A percentile compares a stretch with the other conserved stretches of the same genome.
phyloP scores from a whole-genome alignment of 495 filamentous ascomycete species.

The Penicillium dipodomyicola region DNA sequence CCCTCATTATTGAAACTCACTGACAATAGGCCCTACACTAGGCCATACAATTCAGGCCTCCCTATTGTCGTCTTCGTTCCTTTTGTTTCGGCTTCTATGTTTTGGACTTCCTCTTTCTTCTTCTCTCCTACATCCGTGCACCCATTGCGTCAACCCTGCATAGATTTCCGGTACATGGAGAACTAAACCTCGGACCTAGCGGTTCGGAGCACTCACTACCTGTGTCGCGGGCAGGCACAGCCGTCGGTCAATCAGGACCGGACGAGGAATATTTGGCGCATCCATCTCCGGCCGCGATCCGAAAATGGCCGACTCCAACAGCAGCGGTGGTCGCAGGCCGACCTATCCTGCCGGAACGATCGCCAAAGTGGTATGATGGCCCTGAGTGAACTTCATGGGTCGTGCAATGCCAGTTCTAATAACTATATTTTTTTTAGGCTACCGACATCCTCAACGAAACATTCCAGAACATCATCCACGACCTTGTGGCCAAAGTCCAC shows the following conservation, averaged over 20 bases:
- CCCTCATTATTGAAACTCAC: conserved; percentile 8
- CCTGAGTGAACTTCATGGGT: neutral
- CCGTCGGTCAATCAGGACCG: conserved; percentile 21
- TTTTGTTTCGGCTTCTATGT: neutral
- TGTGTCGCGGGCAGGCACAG: conserved; percentile 31
- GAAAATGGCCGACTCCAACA: conserved; percentile 43
- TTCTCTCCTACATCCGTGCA: conserved; percentile 12
- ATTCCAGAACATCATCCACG: conserved; percentile 70
- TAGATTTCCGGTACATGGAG: conserved; percentile 32
- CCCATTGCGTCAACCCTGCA: conserved; percentile 25
- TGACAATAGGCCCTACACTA: conserved; percentile 5
- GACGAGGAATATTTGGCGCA: conserved; percentile 12
- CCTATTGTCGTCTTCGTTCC: neutral
- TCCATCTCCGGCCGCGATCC: conserved; percentile 19
- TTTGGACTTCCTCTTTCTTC: conserved; percentile 12
- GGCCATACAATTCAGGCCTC: conserved; percentile 8
- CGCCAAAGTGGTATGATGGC: conserved; percentile 44
- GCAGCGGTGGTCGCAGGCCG: conserved; percentile 29
- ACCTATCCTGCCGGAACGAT: conserved; percentile 43
- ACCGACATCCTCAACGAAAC: conserved; percentile 62
- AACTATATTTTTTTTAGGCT: conserved; percentile 25
- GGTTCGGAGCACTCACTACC: conserved; percentile 23
- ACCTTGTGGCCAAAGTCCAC: conserved; percentile 66
- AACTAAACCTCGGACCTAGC: conserved; percentile 25
- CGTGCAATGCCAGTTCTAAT: conserved; percentile 8